A percentile compares a stretch with the other conserved stretches of the same genome.
phyloP scores from a whole-genome alignment of 768 basidiomycete genomes.

The Symmetrospora coprosmae region DNA sequence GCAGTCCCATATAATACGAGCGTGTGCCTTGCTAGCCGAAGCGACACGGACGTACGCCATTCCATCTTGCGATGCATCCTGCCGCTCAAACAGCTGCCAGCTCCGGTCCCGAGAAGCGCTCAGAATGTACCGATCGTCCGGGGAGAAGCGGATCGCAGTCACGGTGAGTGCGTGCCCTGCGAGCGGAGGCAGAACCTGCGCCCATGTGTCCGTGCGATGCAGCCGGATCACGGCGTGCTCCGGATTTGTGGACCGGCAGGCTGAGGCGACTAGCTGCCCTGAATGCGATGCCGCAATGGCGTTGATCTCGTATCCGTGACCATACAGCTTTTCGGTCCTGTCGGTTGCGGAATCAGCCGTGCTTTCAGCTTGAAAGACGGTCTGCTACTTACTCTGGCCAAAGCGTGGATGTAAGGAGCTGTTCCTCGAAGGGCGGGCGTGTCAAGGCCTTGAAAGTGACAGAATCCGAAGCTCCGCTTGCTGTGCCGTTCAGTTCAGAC shows the following conservation, averaged over 20 bases:
- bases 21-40: conserved; percentile 62
- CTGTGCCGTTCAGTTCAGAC: neutral
- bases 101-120: conserved; percentile 83
- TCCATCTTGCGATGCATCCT: conserved; percentile 40
- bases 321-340: conserved; percentile 73
- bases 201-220: conserved; percentile 58
- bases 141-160: conserved; percentile 78
- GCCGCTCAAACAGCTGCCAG: conserved; percentile 63
- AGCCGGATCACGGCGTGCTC: conserved; percentile 83
- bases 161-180: conserved; percentile 77
- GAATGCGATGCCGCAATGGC: conserved; percentile 61
- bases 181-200: conserved; percentile 56
- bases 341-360: too few species aligned
- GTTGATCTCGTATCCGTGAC: conserved; percentile 93
- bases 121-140: conserved; percentile 60
- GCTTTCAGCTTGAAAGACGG: neutral
- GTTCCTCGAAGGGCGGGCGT: conserved; percentile 62
- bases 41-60: conserved; percentile 33
- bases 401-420: conserved; percentile 68
- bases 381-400: conserved; percentile 57
- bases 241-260: conserved; percentile 71
- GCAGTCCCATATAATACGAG: conserved; percentile 90
- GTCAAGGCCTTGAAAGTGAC: conserved; percentile 3
- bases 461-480: neutral
- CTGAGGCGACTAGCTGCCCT: conserved; percentile 60